Conservation (phyloP, 2,329 filamentous ascomycete genomes). For the Mycosphaerella arachidis region DNA sequence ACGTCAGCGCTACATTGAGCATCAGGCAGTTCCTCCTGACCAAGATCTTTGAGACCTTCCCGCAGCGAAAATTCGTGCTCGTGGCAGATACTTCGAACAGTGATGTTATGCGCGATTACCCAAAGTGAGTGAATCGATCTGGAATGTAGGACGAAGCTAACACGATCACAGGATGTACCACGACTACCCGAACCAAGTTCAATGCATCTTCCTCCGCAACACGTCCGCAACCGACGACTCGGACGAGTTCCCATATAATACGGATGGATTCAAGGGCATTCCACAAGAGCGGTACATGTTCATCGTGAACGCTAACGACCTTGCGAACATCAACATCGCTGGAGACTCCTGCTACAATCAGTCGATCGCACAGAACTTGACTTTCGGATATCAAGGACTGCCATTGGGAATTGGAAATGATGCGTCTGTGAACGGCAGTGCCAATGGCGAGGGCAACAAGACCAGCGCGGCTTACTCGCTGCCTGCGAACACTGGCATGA, state of each 20-base stretch:
- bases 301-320: slow-evolving; percentile 67
- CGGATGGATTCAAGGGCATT: slow-evolving; percentile 63
- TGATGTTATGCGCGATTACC: slow-evolving; percentile 64
- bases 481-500: slow-evolving; percentile 15
- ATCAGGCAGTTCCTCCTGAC: slow-evolving; percentile 67
- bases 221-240: slow-evolving; percentile 63
- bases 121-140: slow-evolving; percentile 7
- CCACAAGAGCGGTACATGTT: slow-evolving; percentile 72
- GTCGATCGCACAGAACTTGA: slow-evolving; percentile 64
- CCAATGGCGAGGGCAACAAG: slow-evolving; percentile 11
- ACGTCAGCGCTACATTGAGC: slow-evolving; percentile 64
- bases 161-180: slow-evolving; percentile 46
- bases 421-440: slow-evolving; percentile 24
- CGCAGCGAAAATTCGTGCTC: slow-evolving; percentile 68
- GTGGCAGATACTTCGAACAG: slow-evolving; percentile 72
- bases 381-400: slow-evolving; percentile 59
- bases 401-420: slow-evolving; percentile 27
- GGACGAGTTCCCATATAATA: slow-evolving; percentile 72
- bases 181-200: slow-evolving; percentile 65
- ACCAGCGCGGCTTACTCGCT: slow-evolving; percentile 3
- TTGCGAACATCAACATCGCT: slow-evolving; percentile 61
- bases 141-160: not conserved
- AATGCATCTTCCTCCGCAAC: slow-evolving; percentile 74
- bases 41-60: slow-evolving; percentile 71
- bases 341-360: slow-evolving; percentile 65